Conservation (phyloP, 768 basidiomycete species). For the Lanmaoa pseudosensibilis region DNA sequence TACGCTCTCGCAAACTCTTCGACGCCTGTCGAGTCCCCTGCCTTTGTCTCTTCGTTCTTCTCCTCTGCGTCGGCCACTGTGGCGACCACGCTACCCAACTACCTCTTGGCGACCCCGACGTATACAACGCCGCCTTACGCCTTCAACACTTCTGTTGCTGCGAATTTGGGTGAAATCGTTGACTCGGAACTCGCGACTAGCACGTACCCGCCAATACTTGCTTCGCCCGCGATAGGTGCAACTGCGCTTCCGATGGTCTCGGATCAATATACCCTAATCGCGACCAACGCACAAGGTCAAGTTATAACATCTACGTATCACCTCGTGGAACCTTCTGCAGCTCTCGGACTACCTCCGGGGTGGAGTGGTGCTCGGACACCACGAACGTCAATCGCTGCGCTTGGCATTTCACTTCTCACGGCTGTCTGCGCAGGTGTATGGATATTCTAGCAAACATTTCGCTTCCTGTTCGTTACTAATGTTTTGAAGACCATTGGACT, state of each 20-base stretch:
- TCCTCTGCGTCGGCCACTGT: slow-evolving; percentile 65
- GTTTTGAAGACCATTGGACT: neutral
- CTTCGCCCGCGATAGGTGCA: slow-evolving; percentile 40
- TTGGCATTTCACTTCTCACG: slow-evolving; percentile 14
- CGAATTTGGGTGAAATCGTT: slow-evolving; percentile 54
- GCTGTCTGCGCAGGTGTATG: slow-evolving; percentile 11
- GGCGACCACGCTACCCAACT: slow-evolving; percentile 71
- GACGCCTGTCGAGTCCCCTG: slow-evolving; percentile 40
- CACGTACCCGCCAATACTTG: slow-evolving; percentile 66
- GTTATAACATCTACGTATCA: slow-evolving; percentile 56
- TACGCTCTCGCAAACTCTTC: slow-evolving; percentile 58
- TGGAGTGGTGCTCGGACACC: slow-evolving; percentile 36
- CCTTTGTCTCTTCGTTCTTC: slow-evolving; percentile 49
- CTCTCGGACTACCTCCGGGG: slow-evolving; percentile 66
- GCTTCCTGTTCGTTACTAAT: neutral
- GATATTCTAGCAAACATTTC: slow-evolving; percentile 15
- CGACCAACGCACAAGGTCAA: slow-evolving; percentile 56
- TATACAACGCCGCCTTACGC: slow-evolving; percentile 62
- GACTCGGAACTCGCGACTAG: slow-evolving; percentile 64
- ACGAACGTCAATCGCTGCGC: slow-evolving; percentile 7
- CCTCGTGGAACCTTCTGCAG: slow-evolving; percentile 43
- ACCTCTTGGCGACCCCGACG: slow-evolving; percentile 61
- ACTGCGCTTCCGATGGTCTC: slow-evolving; percentile 59
- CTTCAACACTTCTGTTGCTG: slow-evolving; percentile 67
- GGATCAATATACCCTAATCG: slow-evolving; percentile 52